Base-by-base conservation (phyloP, 192 early-diverging fungal species). In the Dispira parvispora region DNA sequence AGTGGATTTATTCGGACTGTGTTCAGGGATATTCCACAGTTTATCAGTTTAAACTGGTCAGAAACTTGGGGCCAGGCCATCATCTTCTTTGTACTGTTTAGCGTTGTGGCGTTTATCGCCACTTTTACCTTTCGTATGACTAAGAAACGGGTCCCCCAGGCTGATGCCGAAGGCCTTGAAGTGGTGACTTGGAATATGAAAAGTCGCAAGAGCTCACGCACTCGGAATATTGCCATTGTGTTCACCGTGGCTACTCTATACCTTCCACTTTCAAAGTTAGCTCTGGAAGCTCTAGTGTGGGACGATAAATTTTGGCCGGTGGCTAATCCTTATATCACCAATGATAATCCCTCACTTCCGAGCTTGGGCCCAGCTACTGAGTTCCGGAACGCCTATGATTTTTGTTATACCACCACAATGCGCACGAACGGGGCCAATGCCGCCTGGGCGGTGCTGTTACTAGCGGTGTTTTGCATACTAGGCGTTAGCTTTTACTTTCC, bases 341-440 rank as follows among this genome's bases (percentile, higher is more conserved):
- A 50, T 12, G 76, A 78, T 63, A 49, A 46, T 27, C 76, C 76
- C 8, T 23, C 20, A 20, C 75, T 67, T 38, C 54, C 60, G 21
- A 10, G 45, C 8, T 26, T 64, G 52, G 28, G 66, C 0, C 53
- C 54, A 4, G 67, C 64, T 20, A 65, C 58, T 13, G 3, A 49
- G 32, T 53, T 61, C 23, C 70, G 73, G 50, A 64, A 63, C 25
- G 65, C 71, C 0, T 8, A 1, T 14, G 57, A 54, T 26, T 78
- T 78, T 60, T 78, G 76, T 65, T 78, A 78, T 53, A 77, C 71
- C 10, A 75, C 76, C 6, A 75, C 74, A 27, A 75, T 71, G 70
- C 62, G 61, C 60, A 45, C 49, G 4, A 67, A 64, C 27, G 13
- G n/a, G n/a, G 72, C 75, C 45, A 78, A 75, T 53, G 67, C 58